Evolutionary conservation across 2,329 filamentous ascomycete species (phyloP).

Genomic region (Fonsecaea multimorphosa): DNA sequence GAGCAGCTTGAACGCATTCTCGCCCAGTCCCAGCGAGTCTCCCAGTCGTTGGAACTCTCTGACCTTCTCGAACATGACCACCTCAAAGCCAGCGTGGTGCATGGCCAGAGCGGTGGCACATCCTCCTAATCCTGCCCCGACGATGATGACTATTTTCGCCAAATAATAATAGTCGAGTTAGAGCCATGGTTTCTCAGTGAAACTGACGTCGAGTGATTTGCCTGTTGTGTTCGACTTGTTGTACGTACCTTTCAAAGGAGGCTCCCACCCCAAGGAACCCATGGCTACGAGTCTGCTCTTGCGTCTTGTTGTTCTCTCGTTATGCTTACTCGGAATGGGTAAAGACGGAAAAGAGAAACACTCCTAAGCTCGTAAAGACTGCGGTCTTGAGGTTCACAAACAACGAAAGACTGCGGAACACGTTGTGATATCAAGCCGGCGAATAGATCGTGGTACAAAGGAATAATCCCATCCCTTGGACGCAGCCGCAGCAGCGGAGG

Average conservation of each 20-base stretch:
- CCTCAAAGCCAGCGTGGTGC: conserved; percentile 65
- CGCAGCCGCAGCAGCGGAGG: not conserved
- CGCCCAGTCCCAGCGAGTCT: conserved; percentile 45
- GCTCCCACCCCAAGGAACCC: conserved; percentile 30
- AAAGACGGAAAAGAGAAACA: not conserved
- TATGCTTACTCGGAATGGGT: not conserved
- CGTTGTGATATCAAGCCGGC: not conserved
- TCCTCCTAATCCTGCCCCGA: conserved; percentile 62
- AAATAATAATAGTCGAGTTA: not conserved
- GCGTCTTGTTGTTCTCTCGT: not conserved
- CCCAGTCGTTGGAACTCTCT: conserved; percentile 54
- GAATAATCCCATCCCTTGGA: not conserved
- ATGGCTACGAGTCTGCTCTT: conserved; percentile 2
- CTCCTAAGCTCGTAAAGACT: not conserved
- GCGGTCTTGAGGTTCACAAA: not conserved
- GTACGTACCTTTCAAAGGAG: conserved; percentile 30
- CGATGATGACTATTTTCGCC: conserved; percentile 29
- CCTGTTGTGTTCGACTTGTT: not conserved
- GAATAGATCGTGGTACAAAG: not conserved
- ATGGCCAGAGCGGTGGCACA: conserved; percentile 69
- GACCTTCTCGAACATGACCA: conserved; percentile 60
- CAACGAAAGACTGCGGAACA: not conserved
- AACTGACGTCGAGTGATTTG: not conserved
- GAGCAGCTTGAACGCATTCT: conserved; percentile 41
- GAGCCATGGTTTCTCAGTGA: not conserved